These are phyloP conservation scores for Cyclotella atomus DNA, from an alignment of 108 stramenopile genomes.

Conservation along the genomic window DNA sequence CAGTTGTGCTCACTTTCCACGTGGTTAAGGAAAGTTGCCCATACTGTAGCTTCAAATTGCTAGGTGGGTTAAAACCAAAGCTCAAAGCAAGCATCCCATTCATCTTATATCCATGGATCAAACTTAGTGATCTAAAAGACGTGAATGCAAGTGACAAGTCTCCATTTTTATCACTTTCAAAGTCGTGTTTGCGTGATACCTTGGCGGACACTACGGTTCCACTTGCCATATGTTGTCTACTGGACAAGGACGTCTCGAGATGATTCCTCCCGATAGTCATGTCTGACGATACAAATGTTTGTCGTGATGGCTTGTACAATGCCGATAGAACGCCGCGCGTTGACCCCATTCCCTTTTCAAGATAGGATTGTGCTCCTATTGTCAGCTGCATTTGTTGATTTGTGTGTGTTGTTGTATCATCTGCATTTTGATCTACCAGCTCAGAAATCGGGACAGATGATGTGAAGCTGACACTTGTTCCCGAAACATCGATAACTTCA, in stretches of 20 bases:
- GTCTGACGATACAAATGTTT: conserved; percentile 40
- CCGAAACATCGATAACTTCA: conserved; percentile 30
- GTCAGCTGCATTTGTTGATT: conserved; percentile 33
- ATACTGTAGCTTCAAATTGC: conserved; percentile 25
- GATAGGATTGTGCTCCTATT: conserved; percentile 34
- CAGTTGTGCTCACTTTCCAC: conserved; percentile 14
- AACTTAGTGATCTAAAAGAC: conserved; percentile 16
- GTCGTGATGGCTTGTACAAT: conserved; percentile 32
- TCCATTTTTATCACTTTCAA: conserved; percentile 13
- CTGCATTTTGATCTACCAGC: not conserved
- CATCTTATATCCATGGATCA: conserved; percentile 14
- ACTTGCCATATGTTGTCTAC: conserved; percentile 8
- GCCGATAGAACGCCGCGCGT: conserved; percentile 23
- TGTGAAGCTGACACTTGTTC: conserved; percentile 22
- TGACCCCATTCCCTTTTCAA: conserved; percentile 35
- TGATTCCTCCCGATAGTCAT: conserved; percentile 31
- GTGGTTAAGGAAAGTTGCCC: conserved; percentile 25
- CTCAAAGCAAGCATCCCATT: conserved; percentile 37
- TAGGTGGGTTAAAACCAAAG: conserved; percentile 6
- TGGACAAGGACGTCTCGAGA: conserved; percentile 35
- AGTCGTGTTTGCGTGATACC: conserved; percentile 14
- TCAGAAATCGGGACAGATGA: conserved; percentile 20
- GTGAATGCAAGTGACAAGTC: conserved; percentile 28
- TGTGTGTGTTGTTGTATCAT: not conserved
- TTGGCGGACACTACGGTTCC: conserved; percentile 34